Percentiles rank a stretch among this genome's conserved stretches.
Conservation (phyloP, 805 yeast species). For the Wickerhamomyces ciferrii region DNA sequence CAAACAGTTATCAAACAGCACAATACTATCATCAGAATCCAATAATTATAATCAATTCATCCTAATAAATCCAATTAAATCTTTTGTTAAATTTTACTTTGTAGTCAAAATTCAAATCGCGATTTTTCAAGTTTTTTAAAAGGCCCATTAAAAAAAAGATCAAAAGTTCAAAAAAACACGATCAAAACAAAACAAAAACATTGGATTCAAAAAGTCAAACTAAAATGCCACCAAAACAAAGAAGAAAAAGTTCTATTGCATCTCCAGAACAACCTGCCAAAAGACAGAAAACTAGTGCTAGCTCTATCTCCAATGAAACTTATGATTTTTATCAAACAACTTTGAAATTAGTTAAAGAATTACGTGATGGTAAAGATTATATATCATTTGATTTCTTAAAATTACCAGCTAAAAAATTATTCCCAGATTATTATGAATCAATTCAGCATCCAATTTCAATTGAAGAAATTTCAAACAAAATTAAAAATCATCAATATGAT, state of each 20-base stretch:
- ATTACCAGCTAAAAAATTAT: constrained; percentile 67
- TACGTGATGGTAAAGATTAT: constrained; percentile 29
- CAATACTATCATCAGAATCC: too few relatives aligned
- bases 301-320: constrained; percentile 19
- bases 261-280: constrained; percentile 3
- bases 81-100: too few relatives aligned
- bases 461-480: constrained; percentile 52
- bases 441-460: constrained; percentile 65
- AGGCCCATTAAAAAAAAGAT: background rate
- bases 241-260: constrained; percentile 8
- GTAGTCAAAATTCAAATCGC: too few relatives aligned
- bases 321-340: constrained; percentile 27
- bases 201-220: background rate
- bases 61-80: too few relatives aligned
- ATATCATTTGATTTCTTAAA: constrained; percentile 49
- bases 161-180: too few relatives aligned
- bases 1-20: too few relatives aligned
- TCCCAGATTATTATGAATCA: constrained; percentile 74
- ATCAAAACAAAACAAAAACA: too few relatives aligned
- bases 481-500: constrained; percentile 30
- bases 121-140: background rate
- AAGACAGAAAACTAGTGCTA: constrained; percentile 10
- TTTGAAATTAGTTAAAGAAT: constrained; percentile 25
- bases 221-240: constrained; percentile 13
- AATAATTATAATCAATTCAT: too few relatives aligned